Conservation (phyloP, 352 stramenopile species). For the Globisporangium ultimum region DNA sequence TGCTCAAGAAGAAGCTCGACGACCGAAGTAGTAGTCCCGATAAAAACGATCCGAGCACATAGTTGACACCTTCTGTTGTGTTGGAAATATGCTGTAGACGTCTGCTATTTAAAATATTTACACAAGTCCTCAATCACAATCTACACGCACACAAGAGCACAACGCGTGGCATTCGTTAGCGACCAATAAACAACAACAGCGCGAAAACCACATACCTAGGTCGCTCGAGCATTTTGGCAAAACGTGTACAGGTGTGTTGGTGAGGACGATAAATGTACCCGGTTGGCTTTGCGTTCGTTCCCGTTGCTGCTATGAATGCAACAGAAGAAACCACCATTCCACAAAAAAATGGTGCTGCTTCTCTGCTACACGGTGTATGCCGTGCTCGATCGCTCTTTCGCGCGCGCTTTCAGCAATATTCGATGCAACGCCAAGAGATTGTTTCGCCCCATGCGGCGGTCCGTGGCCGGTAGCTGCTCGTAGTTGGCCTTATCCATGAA, state of each 20-base stretch:
- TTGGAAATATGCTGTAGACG: not conserved
- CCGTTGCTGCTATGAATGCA: no score
- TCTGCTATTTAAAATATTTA: slow-evolving; percentile 1
- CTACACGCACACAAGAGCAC: not conserved
- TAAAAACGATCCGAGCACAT: not conserved
- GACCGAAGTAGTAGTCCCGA: slow-evolving; percentile 7
- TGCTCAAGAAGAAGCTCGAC: slow-evolving; percentile 54
- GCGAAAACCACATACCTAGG: no score
- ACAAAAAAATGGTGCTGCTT: not conserved
- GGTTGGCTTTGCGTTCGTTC: no score
- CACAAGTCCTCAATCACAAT: not conserved
- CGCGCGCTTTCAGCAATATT: slow-evolving; percentile 43
- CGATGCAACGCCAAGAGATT: slow-evolving; percentile 52
- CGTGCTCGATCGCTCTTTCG: slow-evolving; percentile 30
- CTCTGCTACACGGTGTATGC: slow-evolving; percentile 17
- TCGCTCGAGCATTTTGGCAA: no score
- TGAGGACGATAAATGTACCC: no score
- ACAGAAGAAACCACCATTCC: no score
- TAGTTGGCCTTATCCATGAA: slow-evolving; percentile 29
- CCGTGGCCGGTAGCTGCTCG: slow-evolving; percentile 21
- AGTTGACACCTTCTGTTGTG: not conserved
- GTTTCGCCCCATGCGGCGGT: slow-evolving; percentile 36
- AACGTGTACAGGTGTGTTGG: no score
- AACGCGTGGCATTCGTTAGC: no score
- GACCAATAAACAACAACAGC: no score